A percentile compares a stretch with the other conserved stretches of the same genome.
Conservation (phyloP, 2,329 filamentous ascomycete species). For the Beauveria australis region DNA sequence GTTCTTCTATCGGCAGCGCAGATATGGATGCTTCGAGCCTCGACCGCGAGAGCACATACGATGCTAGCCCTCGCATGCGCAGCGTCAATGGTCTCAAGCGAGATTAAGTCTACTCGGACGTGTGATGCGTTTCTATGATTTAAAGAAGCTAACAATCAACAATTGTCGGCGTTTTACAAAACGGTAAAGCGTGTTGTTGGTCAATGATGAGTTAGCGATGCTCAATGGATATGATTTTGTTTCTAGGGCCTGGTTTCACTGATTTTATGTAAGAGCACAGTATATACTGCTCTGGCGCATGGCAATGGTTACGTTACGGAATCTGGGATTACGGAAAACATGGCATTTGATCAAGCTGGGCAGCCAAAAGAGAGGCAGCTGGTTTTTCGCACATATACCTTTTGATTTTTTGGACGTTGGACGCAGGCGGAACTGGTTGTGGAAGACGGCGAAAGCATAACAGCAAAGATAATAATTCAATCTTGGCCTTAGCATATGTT, state of each 20-base stretch:
- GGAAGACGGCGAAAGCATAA: neutral
- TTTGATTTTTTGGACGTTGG: conserved; percentile 5
- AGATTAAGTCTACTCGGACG: neutral
- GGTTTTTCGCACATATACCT: conserved; percentile 1
- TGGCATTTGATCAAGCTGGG: neutral
- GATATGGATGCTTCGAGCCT: neutral
- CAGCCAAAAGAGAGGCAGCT: neutral
- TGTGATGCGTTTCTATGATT: neutral
- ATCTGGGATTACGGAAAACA: neutral
- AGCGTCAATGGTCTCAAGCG: neutral
- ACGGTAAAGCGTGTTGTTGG: neutral
- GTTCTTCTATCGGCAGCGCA: neutral
- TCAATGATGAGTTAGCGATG: too few species aligned
- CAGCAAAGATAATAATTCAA: neutral
- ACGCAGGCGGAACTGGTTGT: neutral
- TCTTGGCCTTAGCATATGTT: neutral
- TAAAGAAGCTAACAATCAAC: neutral
- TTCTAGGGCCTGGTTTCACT: neutral
- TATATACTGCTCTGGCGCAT: neutral
- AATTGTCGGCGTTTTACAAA: neutral
- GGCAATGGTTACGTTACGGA: neutral
- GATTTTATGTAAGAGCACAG: neutral
- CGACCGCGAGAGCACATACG: conserved; percentile 7
- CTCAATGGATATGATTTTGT: neutral
- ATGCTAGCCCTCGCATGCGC: conserved; percentile 4